phyloP scores from a whole-genome alignment of 305 asterid genomes.

The Rubia balearica region DNA sequence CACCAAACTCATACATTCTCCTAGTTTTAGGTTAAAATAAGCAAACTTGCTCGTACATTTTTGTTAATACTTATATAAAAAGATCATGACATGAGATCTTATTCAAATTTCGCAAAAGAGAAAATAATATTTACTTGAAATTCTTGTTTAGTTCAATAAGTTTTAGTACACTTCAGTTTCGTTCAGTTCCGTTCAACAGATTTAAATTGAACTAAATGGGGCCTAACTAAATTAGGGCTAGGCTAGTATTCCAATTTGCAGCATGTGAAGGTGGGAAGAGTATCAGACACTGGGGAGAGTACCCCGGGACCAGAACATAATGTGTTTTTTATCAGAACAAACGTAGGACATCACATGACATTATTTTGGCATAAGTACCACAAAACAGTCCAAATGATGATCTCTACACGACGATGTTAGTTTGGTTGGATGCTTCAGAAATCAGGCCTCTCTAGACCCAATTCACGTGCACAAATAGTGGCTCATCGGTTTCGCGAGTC shows the following conservation, averaged over 20 bases:
- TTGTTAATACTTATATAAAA: too few species aligned
- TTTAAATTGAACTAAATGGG: too few species aligned
- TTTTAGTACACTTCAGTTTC: too few species aligned
- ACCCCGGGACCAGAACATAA: background rate
- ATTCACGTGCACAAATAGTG: slow-evolving; percentile 7
- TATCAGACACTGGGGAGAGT: background rate
- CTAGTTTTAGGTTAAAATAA: too few species aligned
- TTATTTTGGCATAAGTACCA: background rate
- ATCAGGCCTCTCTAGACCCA: background rate
- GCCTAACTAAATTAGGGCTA: too few species aligned
- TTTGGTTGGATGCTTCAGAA: background rate
- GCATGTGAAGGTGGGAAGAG: background rate
- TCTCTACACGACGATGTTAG: background rate
- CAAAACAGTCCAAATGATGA: background rate
- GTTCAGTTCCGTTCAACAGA: too few species aligned
- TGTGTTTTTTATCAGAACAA: slow-evolving; percentile 3
- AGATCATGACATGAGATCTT: too few species aligned
- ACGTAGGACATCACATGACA: background rate
- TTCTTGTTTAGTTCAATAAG: too few species aligned
- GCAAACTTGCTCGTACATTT: too few species aligned
- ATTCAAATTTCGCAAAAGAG: too few species aligned
- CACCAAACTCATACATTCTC: too few species aligned
- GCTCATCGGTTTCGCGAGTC: background rate
- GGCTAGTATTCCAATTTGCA: background rate
- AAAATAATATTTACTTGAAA: too few species aligned